phyloP scores from a whole-genome alignment of 306 rosid genomes.

The Lathyrus tuberosus region DNA sequence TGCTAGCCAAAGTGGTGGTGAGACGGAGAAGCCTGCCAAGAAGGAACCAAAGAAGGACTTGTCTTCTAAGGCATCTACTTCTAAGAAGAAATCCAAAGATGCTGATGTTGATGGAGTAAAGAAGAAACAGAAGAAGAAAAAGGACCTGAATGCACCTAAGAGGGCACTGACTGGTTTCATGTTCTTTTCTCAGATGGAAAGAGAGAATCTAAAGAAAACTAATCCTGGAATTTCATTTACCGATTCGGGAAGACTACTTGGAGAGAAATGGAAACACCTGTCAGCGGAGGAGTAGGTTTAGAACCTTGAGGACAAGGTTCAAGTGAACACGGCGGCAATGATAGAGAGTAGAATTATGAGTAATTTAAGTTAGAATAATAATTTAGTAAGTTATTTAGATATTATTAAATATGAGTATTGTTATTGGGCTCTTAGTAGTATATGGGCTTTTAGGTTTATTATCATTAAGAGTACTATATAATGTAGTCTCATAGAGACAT shows the following conservation, averaged over 20 bases:
- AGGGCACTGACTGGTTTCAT: constrained; percentile 96
- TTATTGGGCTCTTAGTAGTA: too few species aligned
- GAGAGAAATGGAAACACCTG: constrained; percentile 99
- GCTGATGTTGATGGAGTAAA: constrained; percentile 85
- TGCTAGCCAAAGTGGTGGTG: constrained; percentile 73
- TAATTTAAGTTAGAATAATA: too few species aligned
- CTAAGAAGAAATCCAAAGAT: constrained; percentile 79
- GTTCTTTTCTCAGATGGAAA: constrained; percentile 95
- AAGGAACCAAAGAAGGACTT: constrained; percentile 80
- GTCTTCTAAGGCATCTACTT: constrained; percentile 77
- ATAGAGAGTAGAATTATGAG: too few species aligned
- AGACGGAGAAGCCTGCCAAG: constrained; percentile 88
- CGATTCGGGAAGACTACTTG: constrained; percentile 82
- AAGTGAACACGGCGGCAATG: too few species aligned
- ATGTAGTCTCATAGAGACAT: too few species aligned
- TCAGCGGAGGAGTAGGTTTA: too few species aligned
- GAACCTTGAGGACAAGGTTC: too few species aligned
- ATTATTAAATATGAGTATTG: too few species aligned
- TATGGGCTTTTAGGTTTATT: too few species aligned
- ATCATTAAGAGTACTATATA: too few species aligned
- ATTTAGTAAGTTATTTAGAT: too few species aligned
- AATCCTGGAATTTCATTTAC: constrained; percentile 90
- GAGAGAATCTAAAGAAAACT: constrained; percentile 90
- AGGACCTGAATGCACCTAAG: constrained; percentile 99
- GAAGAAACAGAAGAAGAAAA: constrained; percentile 92